Evolutionary conservation across 2,329 filamentous ascomycete species (phyloP).

Genomic region (Aciculosporium take): DNA sequence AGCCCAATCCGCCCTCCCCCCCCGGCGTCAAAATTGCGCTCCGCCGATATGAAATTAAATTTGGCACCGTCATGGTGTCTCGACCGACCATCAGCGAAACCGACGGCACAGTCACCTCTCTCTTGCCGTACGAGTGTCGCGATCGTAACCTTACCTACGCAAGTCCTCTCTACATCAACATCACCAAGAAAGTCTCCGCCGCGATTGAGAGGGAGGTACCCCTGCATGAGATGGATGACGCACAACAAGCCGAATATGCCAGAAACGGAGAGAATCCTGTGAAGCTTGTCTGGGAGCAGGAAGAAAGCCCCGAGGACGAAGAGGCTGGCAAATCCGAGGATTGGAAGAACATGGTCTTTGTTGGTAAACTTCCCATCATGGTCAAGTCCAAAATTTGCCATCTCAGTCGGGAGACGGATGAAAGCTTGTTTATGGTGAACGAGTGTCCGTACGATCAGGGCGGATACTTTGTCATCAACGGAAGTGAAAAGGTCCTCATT

Average conservation of each 20-base stretch:
- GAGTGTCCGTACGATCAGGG: constrained; percentile 98
- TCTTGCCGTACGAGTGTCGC: constrained; percentile 89
- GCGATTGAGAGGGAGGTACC: constrained; percentile 62
- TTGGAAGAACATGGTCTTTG: constrained; percentile 64
- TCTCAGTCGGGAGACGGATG: constrained; percentile 67
- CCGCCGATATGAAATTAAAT: constrained; percentile 88
- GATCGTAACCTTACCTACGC: constrained; percentile 93
- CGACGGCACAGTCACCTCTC: constrained; percentile 71
- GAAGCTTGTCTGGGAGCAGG: constrained; percentile 46
- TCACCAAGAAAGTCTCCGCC: constrained; percentile 71
- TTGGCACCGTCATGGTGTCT: constrained; percentile 78
- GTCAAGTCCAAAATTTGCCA: constrained; percentile 94
- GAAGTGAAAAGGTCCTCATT: constrained; percentile 95
- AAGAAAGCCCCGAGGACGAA: constrained; percentile 35
- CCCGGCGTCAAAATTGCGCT: constrained; percentile 71
- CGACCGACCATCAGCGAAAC: constrained; percentile 86
- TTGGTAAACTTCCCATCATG: constrained; percentile 96
- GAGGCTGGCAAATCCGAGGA: constrained; percentile 38
- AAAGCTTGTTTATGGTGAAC: constrained; percentile 78
- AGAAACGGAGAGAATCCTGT: constrained; percentile 44
- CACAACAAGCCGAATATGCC: constrained; percentile 41
- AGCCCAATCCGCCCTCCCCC: constrained; percentile 65
- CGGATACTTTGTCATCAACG: constrained; percentile 98
- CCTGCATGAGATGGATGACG: constrained; percentile 53
- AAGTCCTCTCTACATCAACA: constrained; percentile 77